These are phyloP conservation scores for Knoxia roxburghii DNA, from an alignment of 257 asterid genomes.

Conservation along the genomic window DNA sequence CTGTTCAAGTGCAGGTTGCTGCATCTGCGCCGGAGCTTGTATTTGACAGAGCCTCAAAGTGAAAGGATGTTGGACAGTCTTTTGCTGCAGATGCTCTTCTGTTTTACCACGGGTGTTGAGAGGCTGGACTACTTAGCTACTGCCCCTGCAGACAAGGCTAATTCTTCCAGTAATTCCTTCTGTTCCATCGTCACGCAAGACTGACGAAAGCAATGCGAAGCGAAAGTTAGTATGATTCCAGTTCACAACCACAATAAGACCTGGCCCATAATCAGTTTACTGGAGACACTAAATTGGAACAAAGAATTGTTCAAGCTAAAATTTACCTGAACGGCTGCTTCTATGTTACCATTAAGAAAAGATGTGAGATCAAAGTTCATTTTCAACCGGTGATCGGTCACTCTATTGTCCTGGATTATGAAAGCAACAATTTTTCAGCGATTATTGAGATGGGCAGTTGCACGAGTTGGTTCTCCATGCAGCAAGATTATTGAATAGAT, in stretches of 20 bases:
- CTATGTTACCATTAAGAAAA: slow-evolving; percentile 87
- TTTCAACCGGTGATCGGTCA: slow-evolving; percentile 90
- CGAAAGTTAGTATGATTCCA: neutral
- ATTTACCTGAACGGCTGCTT: slow-evolving; percentile 86
- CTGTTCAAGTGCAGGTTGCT: no score
- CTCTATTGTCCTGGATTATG: slow-evolving; percentile 76
- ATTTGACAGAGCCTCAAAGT: no score
- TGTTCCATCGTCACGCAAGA: slow-evolving; percentile 84
- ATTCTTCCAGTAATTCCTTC: slow-evolving; percentile 86
- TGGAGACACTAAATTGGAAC: neutral
- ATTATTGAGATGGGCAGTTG: neutral
- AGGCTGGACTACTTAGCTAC: slow-evolving; percentile 31
- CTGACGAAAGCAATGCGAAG: slow-evolving; percentile 40
- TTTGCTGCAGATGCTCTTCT: no score
- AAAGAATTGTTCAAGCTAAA: neutral
- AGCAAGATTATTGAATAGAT: neutral
- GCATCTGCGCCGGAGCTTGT: no score
- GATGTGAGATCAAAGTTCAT: slow-evolving; percentile 85
- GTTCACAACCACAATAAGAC: no score
- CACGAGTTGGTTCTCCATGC: neutral
- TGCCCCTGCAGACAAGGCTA: slow-evolving; percentile 61
- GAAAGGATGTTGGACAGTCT: no score
- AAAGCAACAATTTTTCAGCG: slow-evolving; percentile 1
- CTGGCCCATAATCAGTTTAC: neutral
- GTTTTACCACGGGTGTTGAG: no score